A percentile compares a stretch with the other conserved stretches of the same genome.
Conservation (phyloP, 176 grass and related monocot species). For the Paspalum notatum region DNA sequence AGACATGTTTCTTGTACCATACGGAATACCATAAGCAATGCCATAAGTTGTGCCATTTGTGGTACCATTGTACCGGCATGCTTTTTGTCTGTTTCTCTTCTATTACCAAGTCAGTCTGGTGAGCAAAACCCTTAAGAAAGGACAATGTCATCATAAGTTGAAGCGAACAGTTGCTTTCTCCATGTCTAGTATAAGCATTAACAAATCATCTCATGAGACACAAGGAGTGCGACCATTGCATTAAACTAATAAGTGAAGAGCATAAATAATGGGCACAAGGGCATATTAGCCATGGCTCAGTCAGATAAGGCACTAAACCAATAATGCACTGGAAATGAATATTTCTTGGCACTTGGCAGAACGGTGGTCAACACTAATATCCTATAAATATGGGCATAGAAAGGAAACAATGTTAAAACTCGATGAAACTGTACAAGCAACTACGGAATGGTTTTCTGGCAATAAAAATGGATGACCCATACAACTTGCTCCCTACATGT, state of each 20-base stretch:
- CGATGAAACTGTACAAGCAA: not conserved
- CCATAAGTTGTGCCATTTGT: constrained; percentile 34
- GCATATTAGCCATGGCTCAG: constrained; percentile 22
- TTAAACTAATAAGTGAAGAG: constrained; percentile 4
- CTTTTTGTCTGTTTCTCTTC: constrained; percentile 49
- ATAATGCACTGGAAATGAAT: constrained; percentile 26
- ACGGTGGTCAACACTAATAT: constrained; percentile 8
- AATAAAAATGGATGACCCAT: not conserved
- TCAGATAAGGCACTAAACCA: constrained; percentile 22
- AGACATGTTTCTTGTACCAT: constrained; percentile 43
- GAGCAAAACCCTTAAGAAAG: constrained; percentile 39
- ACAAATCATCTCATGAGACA: constrained; percentile 38
- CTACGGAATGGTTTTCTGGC: not conserved
- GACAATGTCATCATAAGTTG: constrained; percentile 2
- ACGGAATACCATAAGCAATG: constrained; percentile 31
- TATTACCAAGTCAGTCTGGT: constrained; percentile 36
- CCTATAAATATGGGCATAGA: constrained; percentile 19
- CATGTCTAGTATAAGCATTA: constrained; percentile 40
- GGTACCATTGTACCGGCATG: constrained; percentile 28
- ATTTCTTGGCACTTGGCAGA: not conserved
- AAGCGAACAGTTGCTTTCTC: constrained; percentile 23
- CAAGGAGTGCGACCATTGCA: not conserved
- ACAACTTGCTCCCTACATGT: constrained; percentile 28
- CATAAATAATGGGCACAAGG: not conserved
- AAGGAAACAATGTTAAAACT: not conserved